Conservation (phyloP, 1,284 basidiomycete genomes). For the Ganoderma meredithae region DNA sequence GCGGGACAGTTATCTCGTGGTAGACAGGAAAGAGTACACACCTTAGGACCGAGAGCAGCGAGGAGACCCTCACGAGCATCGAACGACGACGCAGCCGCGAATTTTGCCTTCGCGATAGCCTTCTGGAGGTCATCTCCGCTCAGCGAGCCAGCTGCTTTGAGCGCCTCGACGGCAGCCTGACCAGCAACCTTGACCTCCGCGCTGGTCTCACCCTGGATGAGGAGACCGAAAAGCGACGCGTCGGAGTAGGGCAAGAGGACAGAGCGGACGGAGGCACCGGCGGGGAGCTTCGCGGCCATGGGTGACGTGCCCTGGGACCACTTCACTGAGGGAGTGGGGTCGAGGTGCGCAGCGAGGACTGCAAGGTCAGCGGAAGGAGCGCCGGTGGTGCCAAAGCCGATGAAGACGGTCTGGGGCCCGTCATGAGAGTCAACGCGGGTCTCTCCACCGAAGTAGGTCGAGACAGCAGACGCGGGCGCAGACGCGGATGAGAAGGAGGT, state of each 20-base stretch:
- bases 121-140: constrained; percentile 79
- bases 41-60: constrained; percentile 68
- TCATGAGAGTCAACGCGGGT: constrained; percentile 70
- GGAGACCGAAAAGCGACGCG: constrained; percentile 83
- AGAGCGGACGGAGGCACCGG: constrained; percentile 66
- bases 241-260: constrained; percentile 91
- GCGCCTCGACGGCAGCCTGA: constrained; percentile 69
- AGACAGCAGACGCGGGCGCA: constrained; percentile 47
- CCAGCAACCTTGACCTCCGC: constrained; percentile 70
- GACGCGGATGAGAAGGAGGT: constrained; percentile 48
- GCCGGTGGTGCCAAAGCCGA: constrained; percentile 80
- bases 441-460: constrained; percentile 87
- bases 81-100: constrained; percentile 72
- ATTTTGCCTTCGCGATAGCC: constrained; percentile 89
- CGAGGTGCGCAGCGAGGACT: constrained; percentile 81
- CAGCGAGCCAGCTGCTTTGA: constrained; percentile 67
- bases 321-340: constrained; percentile 79
- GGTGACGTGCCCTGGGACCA: constrained; percentile 83
- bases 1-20: neutral
- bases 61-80: constrained; percentile 81
- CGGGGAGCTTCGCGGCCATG: constrained; percentile 62
- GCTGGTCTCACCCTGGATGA: constrained; percentile 70
- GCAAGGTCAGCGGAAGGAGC: constrained; percentile 74
- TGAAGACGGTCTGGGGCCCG: constrained; percentile 78
- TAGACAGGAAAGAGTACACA: constrained; percentile 34